Percentiles rank a stretch among this genome's conserved stretches.
These are phyloP conservation scores for Calonectria crousiana DNA, from an alignment of 2,329 filamentous ascomycete species.

Conservation along the genomic window DNA sequence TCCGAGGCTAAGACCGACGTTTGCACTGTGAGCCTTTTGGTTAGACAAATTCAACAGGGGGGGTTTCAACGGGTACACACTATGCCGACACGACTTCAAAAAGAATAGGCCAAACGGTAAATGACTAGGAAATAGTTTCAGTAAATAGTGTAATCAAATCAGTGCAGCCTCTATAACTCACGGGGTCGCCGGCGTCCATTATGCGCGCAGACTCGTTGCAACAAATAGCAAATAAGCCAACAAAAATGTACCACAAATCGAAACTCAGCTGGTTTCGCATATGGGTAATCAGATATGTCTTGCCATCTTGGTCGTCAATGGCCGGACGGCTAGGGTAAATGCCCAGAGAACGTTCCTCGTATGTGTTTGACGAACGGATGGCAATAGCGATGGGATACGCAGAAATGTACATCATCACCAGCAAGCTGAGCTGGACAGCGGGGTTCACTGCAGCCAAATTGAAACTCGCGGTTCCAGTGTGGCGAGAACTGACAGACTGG, in stretches of 20 bases:
- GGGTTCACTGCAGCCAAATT: constrained; percentile 63
- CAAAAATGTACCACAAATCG: constrained; percentile 56
- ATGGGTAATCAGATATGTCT: constrained; percentile 49
- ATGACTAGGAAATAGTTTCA: constrained; percentile 35
- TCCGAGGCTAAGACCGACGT: constrained; percentile 52
- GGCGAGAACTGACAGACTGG: constrained; percentile 65
- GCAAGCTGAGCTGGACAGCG: constrained; percentile 67
- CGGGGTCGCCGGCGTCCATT: constrained; percentile 41
- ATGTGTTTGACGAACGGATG: constrained; percentile 71
- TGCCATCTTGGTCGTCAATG: constrained; percentile 45
- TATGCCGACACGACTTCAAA: constrained; percentile 52
- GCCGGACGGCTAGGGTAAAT: constrained; percentile 58
- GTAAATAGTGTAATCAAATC: not conserved
- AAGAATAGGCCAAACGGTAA: constrained; percentile 48
- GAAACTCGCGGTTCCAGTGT: constrained; percentile 63
- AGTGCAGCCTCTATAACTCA: constrained; percentile 9
- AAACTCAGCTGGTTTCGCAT: constrained; percentile 55
- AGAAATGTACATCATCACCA: constrained; percentile 76
- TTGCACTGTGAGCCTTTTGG: constrained; percentile 40
- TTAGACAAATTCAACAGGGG: constrained; percentile 14
- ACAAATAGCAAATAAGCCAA: constrained; percentile 53
- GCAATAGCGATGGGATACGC: constrained; percentile 72
- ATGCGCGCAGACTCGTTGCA: constrained; percentile 46
- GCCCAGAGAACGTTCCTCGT: constrained; percentile 72
- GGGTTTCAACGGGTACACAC: constrained; percentile 35